phyloP scores from a whole-genome alignment of 2,329 filamentous ascomycete genomes.

The Fusarium heterosporum region DNA sequence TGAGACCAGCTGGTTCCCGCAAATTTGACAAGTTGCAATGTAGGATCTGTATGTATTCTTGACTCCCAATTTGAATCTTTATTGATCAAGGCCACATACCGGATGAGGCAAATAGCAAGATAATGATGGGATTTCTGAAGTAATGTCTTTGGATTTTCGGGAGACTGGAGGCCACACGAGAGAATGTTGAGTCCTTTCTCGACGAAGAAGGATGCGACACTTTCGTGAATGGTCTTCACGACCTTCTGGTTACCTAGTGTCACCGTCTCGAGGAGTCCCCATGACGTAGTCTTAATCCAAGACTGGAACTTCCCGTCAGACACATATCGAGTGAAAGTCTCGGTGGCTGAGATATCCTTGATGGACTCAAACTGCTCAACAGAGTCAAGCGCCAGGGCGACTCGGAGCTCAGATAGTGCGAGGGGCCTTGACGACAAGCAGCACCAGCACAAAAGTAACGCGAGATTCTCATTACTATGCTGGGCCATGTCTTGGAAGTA shows the following conservation, averaged over 20 bases:
- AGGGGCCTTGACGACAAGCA: not conserved
- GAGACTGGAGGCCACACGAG: not conserved
- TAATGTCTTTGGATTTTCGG: not conserved
- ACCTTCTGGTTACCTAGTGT: not conserved
- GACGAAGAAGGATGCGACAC: not conserved
- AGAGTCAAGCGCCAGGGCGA: not conserved
- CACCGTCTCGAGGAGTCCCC: constrained; percentile 4
- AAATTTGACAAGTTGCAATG: not conserved
- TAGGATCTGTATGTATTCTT: not conserved
- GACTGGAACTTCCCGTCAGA: constrained; percentile 6
- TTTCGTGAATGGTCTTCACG: constrained; percentile 4
- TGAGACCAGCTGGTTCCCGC: not conserved
- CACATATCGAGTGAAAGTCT: not conserved
- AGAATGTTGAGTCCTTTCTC: not conserved
- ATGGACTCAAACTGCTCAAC: not conserved
- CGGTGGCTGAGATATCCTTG: not conserved
- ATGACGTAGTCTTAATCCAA: constrained; percentile 8
- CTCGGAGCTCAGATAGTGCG: not conserved
- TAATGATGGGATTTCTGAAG: not conserved
- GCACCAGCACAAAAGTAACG: not conserved
- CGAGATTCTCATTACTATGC: not conserved
- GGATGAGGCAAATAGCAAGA: not conserved
- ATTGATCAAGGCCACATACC: not conserved
- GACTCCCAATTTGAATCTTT: constrained; percentile 6
- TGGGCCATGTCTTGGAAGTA: constrained; percentile 11